Conservation (phyloP, 345 rosid genomes). For the Trapa incisa region DNA sequence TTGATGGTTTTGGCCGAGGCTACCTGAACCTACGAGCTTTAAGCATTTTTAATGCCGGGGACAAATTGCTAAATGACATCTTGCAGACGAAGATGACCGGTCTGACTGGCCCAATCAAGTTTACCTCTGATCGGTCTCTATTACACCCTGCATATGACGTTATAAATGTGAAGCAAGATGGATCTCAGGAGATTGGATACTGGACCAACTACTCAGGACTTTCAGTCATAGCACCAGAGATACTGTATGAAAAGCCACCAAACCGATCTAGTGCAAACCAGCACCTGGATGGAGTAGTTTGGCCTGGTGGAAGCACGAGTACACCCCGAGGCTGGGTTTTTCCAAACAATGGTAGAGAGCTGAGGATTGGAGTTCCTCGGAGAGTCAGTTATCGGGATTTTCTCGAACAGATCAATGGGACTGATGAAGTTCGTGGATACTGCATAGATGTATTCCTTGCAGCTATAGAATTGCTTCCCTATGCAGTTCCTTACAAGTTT, state of each 20-base stretch:
- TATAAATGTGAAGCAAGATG: slow-evolving; percentile 37
- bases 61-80: slow-evolving; percentile 36
- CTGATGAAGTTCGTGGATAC: slow-evolving; percentile 53
- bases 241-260: slow-evolving; percentile 39
- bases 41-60: slow-evolving; percentile 68
- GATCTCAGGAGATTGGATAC: slow-evolving; percentile 50
- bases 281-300: slow-evolving; percentile 40
- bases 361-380: slow-evolving; percentile 68
- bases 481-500: slow-evolving; percentile 66
- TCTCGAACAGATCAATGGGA: slow-evolving; percentile 36
- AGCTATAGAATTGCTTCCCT: slow-evolving; percentile 57
- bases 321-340: slow-evolving; percentile 93
- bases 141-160: slow-evolving; percentile 58
- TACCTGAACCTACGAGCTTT: slow-evolving; percentile 54
- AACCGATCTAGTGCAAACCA: slow-evolving; percentile 73
- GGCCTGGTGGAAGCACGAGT: slow-evolving; percentile 67
- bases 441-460: slow-evolving; percentile 65
- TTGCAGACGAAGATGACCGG: slow-evolving; percentile 61
- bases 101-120: slow-evolving; percentile 53
- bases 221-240: slow-evolving; percentile 65
- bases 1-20: slow-evolving; percentile 35
- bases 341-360: slow-evolving; percentile 59
- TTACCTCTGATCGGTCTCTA: slow-evolving; percentile 44
- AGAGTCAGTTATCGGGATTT: slow-evolving; percentile 49
- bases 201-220: slow-evolving; percentile 90